Base-by-base conservation (phyloP, 768 basidiomycete genomes). In the Mycena leptocephala region DNA sequence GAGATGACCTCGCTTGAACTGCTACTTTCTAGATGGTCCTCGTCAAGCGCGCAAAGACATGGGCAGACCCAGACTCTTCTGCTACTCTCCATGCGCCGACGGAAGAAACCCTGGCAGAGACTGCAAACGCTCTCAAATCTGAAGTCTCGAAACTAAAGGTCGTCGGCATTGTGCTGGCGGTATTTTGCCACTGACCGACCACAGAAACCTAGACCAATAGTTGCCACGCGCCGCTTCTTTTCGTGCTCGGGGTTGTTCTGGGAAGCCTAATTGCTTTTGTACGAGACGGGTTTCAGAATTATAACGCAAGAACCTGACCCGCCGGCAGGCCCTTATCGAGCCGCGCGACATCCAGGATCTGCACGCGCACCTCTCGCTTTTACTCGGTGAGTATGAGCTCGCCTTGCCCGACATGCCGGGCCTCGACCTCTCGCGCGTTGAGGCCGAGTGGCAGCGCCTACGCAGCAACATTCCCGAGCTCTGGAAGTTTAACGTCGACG, bases 401-500 rank as follows among this genome's bases (percentile, higher is more conserved):
- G 89, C 89, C 30, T 81, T 96, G 51, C 91, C 93, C 5, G 88
- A 89, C 67, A 82, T 95, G 4, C 92, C 93, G 7, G 91, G 88
- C 65, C 84, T 95, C 33, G 93, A 95, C 83, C 87, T 95, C 71
- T 90, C 93, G 10, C 89, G 91, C 6, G 88, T 95, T 13, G 94
- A 95, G 83, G 78, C 85, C 28, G 95, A 96, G 82, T 96, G 95
- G 94, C 87, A 87, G 46, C 88, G 91, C 65, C 82, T 96, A 8
- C 88, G 91, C 62, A 91, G 87, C 80, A 93, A 87, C 75, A 93
- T 96, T 13, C 95, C 95, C 0, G 95, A 96, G 78, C 85, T 95
- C 0, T 96, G 95, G 94, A 95, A 95, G 82, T 89, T 95, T 79
- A 94, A 92, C 77, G 92, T 90, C 20, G 94, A 96, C 73, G 95